Base-by-base conservation (phyloP, 805 yeast genomes). In the Ogataea wickerhamii region DNA sequence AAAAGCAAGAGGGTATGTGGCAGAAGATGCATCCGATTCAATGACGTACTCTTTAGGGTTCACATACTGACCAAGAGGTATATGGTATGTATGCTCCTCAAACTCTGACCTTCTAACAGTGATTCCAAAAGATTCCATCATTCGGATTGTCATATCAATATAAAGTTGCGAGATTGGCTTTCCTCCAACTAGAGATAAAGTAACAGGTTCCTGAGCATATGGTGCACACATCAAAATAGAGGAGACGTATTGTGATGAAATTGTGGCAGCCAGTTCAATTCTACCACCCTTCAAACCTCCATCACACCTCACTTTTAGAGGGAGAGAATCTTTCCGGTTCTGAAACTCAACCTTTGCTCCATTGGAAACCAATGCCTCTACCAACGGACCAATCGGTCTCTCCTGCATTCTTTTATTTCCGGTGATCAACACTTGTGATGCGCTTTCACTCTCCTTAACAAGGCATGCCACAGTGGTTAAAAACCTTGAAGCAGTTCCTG, bases 371-470 rank as follows among this genome's bases (percentile, higher is more conserved):
- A 93, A 70, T 4, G 98, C 95, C 52, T 88, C 96, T 10, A 93
- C 96, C 40, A 93, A 72, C 2, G 98, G 96, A 22, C 96, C 98
- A 52, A 87, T 87, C 14, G 98, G 98, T 53, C 98, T 75, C 62
- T 89, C 94, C 63, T 89, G 95, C 98, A 93, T 93, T 63, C 98
- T 78, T 34, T 86, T 82, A 63, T 93, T 93, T 50, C 98, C 98
- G 2, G 98, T 93, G 45, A 93, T 71, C 5, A 78, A 66, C 20
- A 88, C 78, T 42, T 68, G 55, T 23, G 71, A 66, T 4, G 55
- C 37, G 4, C 52, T 58, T 3, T 59, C 55, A 12, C 72, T 55
- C 20, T 79, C 67, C 16, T 74, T 69, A 4, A 85, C 95, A 43
- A 89, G 68, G n/a, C 95, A 75, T 14, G 95, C 96, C 20, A 93